Evolutionary conservation across 208 protist genomes (phyloP).

Genomic region (Leishmania mexicana): DNA sequence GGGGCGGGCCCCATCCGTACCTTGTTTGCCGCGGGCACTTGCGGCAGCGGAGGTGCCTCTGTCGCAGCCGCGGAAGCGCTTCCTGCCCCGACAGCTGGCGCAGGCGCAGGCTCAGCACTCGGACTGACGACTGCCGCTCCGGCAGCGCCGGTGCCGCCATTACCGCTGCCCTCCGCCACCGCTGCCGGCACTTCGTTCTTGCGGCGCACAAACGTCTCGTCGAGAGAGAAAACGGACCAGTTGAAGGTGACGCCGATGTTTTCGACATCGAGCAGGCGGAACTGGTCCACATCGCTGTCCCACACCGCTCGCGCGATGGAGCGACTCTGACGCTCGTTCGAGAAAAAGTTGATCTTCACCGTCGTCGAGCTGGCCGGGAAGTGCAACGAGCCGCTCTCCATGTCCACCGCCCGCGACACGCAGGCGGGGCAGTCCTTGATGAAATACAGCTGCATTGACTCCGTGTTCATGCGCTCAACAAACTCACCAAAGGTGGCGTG

Average conservation of each 20-base stretch:
- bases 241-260: slow-evolving; percentile 79
- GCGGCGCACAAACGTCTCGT: slow-evolving; percentile 56
- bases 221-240: slow-evolving; percentile 87
- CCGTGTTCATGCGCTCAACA: slow-evolving; percentile 84
- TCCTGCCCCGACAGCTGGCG: not conserved
- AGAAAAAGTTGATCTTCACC: slow-evolving; percentile 86
- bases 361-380: slow-evolving; percentile 68
- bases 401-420: slow-evolving; percentile 82
- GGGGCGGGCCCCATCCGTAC: slow-evolving; percentile 22
- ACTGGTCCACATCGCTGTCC: slow-evolving; percentile 73
- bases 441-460: slow-evolving; percentile 90
- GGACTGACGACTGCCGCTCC: not conserved
- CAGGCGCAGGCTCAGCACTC: not conserved
- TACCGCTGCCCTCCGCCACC: slow-evolving; percentile 1
- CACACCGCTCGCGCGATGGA: slow-evolving; percentile 81
- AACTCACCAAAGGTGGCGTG: slow-evolving; percentile 84
- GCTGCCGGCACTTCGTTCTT: slow-evolving; percentile 19
- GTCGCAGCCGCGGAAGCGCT: not conserved
- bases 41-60: not conserved
- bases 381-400: slow-evolving; percentile 70
- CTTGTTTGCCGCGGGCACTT: not conserved
- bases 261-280: slow-evolving; percentile 83
- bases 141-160: not conserved
- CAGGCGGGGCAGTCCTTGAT: slow-evolving; percentile 78
- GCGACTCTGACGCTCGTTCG: slow-evolving; percentile 78